Evolutionary conservation across 495 filamentous ascomycete genomes (phyloP), one percentile per base, ranked within the genome.

Genomic region (Pseudoneurospora amorphoporcata): DNA sequence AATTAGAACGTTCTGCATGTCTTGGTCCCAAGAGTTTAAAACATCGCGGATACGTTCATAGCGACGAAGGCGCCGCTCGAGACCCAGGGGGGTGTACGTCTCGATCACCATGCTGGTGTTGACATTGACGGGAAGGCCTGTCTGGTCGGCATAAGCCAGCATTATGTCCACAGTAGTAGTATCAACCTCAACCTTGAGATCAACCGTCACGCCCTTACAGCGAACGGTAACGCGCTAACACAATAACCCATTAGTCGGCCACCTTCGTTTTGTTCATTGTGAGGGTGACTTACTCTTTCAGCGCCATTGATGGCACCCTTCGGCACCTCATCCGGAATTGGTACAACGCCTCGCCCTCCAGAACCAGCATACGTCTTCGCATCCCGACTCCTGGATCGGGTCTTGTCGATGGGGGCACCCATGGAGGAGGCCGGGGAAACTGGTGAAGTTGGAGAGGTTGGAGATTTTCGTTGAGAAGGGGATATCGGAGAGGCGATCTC

Each of bases 41-140:
- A 97, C 88, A 80, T 97, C 93, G 42, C 94, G 88, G 37, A 98
- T 86, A 73, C 87, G 89, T 82, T 99, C 95, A 79, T 97, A 98
- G 8, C 87, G 89, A 14, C 95, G 92, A 35, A 99, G 79, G 4
- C 92, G 90, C 65, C 95, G 88, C 77, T 96, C 92, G 4, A 99
- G 84, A n/a, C 93, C 94, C 1, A 95, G 82, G 43, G 88, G 85
- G 23, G 82, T 80, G 77, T 92, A 98, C 1, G 86, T 88, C 79
- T 99, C 95, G 41, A 94, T 79, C 2, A 98, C 75, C 17, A 95
- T 85, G 45, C 89, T 89, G 9, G 83, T 86, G 19, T 83, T 79
- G 1, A 87, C 82, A 76, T 88, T 84, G 61, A 96, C 90, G 12
- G 86, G 79, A 53, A 87, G 83, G 10, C 68, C 71, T 71, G 92